Evolutionary conservation across 2,329 filamentous ascomycete species (phyloP).

Genomic region (Trichoderma asperellum): DNA sequence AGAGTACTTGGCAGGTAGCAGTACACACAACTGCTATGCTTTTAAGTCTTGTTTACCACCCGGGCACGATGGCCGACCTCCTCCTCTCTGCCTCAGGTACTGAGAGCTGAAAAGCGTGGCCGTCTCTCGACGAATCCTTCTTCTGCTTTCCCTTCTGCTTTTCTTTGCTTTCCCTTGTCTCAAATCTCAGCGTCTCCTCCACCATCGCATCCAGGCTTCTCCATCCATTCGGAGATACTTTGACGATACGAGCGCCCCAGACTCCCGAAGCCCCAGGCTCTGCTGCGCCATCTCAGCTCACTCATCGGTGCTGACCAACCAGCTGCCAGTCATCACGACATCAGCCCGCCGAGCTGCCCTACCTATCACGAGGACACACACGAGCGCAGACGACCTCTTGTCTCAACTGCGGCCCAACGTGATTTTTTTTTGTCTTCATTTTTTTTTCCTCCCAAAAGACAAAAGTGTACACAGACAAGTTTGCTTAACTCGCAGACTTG

Average conservation of each 20-base stretch:
- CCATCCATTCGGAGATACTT: not conserved
- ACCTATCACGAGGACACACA: conserved; percentile 28
- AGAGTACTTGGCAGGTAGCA: not conserved
- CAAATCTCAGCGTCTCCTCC: not conserved
- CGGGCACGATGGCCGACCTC: not conserved
- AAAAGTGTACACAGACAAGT: not conserved
- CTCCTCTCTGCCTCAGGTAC: not conserved
- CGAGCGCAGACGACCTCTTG: conserved; percentile 23
- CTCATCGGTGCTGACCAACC: conserved; percentile 28
- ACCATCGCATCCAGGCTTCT: not conserved
- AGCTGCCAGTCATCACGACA: conserved; percentile 3
- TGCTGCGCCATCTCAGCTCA: conserved; percentile 21
- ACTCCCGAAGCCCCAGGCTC: not conserved
- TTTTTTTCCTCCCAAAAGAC: not conserved
- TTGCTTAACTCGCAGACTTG: not conserved
- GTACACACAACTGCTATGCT: not conserved
- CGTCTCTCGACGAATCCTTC: not conserved
- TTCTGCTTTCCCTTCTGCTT: not conserved
- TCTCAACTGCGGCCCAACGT: conserved; percentile 11
- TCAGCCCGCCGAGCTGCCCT: conserved; percentile 16
- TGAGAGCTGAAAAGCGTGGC: not conserved
- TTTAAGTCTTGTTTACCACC: not conserved
- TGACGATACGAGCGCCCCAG: conserved; percentile 5
- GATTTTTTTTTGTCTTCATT: not conserved
- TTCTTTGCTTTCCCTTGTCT: not conserved